Evolutionary conservation across 768 basidiomycete species (phyloP).

Genomic region (Tricholoma terreum): DNA sequence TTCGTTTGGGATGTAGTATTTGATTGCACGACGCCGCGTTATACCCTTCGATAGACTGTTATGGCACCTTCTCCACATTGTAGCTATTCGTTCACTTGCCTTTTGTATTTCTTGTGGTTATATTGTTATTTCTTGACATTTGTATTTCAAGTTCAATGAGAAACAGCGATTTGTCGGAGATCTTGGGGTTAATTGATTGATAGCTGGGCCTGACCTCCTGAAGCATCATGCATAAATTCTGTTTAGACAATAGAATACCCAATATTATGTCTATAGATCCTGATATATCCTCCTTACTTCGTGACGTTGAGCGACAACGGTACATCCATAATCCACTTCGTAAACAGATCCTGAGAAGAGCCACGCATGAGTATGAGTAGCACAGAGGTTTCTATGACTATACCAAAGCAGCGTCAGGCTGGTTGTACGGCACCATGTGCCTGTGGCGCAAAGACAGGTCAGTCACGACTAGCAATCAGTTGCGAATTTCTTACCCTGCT

Average conservation of each 20-base stretch:
- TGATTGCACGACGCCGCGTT: background rate
- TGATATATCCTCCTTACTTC: background rate
- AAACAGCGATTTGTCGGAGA: background rate
- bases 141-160: background rate
- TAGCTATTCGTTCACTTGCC: constrained; percentile 4
- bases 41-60: constrained; percentile 6
- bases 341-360: constrained; percentile 50
- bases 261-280: background rate
- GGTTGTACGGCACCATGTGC: constrained; percentile 90
- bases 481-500: constrained; percentile 60
- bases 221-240: too few species aligned
- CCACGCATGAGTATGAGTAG: background rate
- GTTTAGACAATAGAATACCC: too few species aligned
- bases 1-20: constrained; percentile 2
- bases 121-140: background rate
- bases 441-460: constrained; percentile 33
- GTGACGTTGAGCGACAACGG: constrained; percentile 36
- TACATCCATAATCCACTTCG: constrained; percentile 53
- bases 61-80: background rate
- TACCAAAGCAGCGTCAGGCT: constrained; percentile 82
- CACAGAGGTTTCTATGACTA: constrained; percentile 19
- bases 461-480: background rate
- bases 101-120: constrained; percentile 8
- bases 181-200: too few species aligned
- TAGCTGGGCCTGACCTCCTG: too few species aligned